A percentile compares a stretch with the other conserved stretches of the same genome.
These are phyloP conservation scores for Astrothelium macrocarpum DNA, from an alignment of 495 filamentous ascomycete species.

Conservation along the genomic window DNA sequence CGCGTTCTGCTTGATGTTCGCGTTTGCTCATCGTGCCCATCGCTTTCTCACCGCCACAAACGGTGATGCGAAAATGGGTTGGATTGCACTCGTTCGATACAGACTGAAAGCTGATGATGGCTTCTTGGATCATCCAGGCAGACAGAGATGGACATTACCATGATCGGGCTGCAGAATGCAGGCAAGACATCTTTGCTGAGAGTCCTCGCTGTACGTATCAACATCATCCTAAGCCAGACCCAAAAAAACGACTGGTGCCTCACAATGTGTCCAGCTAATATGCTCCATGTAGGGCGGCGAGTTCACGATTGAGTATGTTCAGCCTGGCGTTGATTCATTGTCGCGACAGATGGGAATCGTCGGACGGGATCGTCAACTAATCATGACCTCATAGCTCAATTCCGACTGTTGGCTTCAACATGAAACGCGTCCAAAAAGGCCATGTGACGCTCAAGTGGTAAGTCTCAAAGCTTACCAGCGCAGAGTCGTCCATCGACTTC, in stretches of 20 bases:
- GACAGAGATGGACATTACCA: constrained; percentile 98
- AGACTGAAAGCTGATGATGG: constrained; percentile 23
- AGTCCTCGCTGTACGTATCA: constrained; percentile 77
- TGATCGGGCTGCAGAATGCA: constrained; percentile 98
- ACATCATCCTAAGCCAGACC: constrained; percentile 7
- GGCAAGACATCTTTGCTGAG: constrained; percentile 93
- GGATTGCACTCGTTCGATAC: constrained; percentile 6
- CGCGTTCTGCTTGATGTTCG: constrained; percentile 20
- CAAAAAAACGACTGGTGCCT: constrained; percentile 15
- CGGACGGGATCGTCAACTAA: constrained; percentile 28
- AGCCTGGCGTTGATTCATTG: background rate
- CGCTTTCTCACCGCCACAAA: background rate
- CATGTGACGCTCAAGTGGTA: constrained; percentile 98
- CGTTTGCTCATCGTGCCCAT: constrained; percentile 6
- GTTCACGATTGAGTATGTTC: constrained; percentile 95
- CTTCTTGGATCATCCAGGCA: constrained; percentile 51
- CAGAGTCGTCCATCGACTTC: background rate
- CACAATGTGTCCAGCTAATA: constrained; percentile 20
- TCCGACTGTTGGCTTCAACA: constrained; percentile 97
- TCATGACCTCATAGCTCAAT: constrained; percentile 62
- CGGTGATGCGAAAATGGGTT: constrained; percentile 4
- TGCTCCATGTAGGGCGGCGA: constrained; percentile 66
- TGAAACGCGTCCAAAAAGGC: constrained; percentile 95
- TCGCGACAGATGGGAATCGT: too few species aligned
- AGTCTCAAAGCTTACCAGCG: constrained; percentile 9